phyloP scores from a whole-genome alignment of 257 asterid species.

The Solanum megistacrolobum region DNA sequence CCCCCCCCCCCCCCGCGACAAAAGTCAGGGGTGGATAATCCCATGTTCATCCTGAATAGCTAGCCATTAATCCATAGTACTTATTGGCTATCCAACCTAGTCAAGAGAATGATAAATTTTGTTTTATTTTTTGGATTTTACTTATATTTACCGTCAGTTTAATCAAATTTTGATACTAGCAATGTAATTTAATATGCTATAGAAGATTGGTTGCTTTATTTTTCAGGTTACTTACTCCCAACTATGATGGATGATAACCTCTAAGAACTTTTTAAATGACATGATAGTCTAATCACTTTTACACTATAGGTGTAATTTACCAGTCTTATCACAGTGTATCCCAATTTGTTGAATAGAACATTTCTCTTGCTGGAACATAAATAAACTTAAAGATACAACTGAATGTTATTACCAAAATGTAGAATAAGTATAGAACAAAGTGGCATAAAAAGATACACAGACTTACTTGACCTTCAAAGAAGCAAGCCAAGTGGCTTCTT shows the following conservation, averaged over 20 bases:
- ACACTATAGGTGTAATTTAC: background rate
- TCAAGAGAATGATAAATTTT: background rate
- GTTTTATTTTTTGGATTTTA: background rate
- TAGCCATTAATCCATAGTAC: background rate
- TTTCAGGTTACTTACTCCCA: background rate
- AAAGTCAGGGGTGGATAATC: no score
- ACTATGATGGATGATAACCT: background rate
- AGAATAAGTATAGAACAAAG: background rate
- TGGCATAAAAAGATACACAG: background rate
- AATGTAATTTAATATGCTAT: background rate
- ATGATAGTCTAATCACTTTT: background rate
- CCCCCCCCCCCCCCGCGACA: no score
- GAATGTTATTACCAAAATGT: background rate
- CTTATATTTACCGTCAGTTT: background rate
- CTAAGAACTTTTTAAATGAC: background rate
- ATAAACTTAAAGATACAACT: background rate
- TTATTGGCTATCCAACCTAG: no score
- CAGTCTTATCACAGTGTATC: background rate
- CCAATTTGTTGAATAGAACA: background rate
- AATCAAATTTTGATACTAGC: background rate
- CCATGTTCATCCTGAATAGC: background rate
- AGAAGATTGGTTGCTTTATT: background rate
- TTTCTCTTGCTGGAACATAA: background rate
- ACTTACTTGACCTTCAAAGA: background rate
- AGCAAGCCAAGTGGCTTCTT: background rate